Evolutionary conservation across 148 eudicot species (phyloP).

Genomic region (Rhododendron henanense): DNA sequence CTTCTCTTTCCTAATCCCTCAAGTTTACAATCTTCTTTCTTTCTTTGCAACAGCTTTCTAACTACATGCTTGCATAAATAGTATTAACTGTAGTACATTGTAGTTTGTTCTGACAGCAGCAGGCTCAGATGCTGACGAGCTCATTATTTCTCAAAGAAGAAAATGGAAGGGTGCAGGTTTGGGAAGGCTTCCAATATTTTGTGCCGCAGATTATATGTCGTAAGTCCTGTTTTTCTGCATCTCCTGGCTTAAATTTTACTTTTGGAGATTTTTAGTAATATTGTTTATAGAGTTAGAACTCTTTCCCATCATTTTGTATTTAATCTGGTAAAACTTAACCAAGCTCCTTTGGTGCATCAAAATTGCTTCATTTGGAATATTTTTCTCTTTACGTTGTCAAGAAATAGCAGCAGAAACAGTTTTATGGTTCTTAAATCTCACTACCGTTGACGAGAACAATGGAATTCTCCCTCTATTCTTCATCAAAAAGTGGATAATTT

Average conservation of each 20-base stretch:
- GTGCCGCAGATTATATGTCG: constrained; percentile 68
- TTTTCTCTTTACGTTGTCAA: not conserved
- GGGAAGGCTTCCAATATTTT: constrained; percentile 88
- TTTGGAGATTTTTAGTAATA: not conserved
- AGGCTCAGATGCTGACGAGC: constrained; percentile 75
- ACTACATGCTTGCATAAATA: not conserved
- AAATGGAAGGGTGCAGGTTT: constrained; percentile 70
- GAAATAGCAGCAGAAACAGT: not conserved
- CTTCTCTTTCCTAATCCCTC: not conserved
- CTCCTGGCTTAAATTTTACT: not conserved
- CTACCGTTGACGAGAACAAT: not conserved
- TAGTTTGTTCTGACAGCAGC: constrained; percentile 95
- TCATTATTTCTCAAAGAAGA: constrained; percentile 57
- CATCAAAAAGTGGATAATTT: not conserved
- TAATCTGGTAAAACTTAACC: not conserved
- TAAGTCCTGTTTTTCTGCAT: constrained; percentile 36
- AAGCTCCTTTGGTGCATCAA: not conserved
- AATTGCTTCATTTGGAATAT: not conserved
- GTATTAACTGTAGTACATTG: constrained; percentile 2
- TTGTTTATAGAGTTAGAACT: not conserved
- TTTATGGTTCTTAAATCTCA: not conserved
- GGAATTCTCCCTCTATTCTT: not conserved
- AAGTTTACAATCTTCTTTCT: constrained; percentile 2
- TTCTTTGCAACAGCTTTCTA: not conserved
- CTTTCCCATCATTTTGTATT: not conserved